Conservation (phyloP, 768 basidiomycete species). For the Termitomyces sp. region DNA sequence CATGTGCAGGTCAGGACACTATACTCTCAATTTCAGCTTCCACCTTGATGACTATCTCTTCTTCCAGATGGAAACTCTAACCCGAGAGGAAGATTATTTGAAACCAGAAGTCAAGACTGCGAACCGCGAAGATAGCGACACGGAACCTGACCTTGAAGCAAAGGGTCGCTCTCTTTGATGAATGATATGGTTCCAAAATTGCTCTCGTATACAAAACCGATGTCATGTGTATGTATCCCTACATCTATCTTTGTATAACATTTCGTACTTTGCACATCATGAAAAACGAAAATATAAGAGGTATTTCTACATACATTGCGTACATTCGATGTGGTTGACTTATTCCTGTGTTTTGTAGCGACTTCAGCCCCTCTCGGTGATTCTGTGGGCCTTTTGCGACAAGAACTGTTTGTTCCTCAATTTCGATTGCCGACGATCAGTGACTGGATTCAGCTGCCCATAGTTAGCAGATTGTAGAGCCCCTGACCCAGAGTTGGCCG, state of each 20-base stretch:
- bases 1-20: constrained; percentile 36
- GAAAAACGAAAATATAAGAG: not conserved
- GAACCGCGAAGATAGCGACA: constrained; percentile 10
- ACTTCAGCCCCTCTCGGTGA: not conserved
- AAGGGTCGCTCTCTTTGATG: constrained; percentile 12
- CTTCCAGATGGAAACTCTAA: constrained; percentile 45
- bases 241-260: not conserved
- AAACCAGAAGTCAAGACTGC: not conserved
- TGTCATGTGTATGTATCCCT: not conserved
- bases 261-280: not conserved
- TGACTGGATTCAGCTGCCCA: not conserved
- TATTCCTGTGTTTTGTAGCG: not conserved
- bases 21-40: not conserved
- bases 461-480: no score
- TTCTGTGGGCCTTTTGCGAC: not conserved
- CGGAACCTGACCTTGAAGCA: constrained; percentile 12
- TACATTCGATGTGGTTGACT: not conserved
- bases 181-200: not conserved
- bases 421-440: not conserved
- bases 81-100: constrained; percentile 23
- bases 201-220: not conserved
- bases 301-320: not conserved
- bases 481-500: no score
- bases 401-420: not conserved
- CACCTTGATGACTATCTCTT: not conserved